Evolutionary conservation across 805 yeast genomes (phyloP).

Genomic region (Candida maris): DNA sequence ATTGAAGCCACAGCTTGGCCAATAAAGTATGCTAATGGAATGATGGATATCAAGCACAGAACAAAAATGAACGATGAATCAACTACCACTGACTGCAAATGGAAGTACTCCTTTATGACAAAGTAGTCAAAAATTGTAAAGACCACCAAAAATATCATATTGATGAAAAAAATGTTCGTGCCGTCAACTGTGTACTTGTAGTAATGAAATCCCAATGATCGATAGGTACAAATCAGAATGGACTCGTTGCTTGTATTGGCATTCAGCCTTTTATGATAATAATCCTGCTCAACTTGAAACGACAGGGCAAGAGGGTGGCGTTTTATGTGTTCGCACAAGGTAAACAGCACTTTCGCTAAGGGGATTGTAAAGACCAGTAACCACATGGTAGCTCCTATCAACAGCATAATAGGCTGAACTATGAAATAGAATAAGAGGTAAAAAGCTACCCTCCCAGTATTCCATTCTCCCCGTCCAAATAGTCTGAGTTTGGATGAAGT

Average conservation of each 20-base stretch:
- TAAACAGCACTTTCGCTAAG: conserved; percentile 75
- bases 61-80: conserved; percentile 65
- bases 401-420: conserved; percentile 60
- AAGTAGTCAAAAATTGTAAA: conserved; percentile 81
- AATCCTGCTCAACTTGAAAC: conserved; percentile 57
- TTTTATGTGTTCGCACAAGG: conserved; percentile 71
- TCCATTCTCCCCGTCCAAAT: conserved; percentile 94
- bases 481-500: conserved; percentile 41
- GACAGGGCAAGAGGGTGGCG: conserved; percentile 89
- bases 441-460: conserved; percentile 73
- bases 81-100: conserved; percentile 43
- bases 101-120: conserved; percentile 46
- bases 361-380: conserved; percentile 85
- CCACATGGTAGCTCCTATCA: conserved; percentile 68
- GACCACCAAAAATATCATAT: conserved; percentile 71
- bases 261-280: conserved; percentile 35
- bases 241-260: conserved; percentile 44
- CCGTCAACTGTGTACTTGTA: conserved; percentile 97
- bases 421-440: conserved; percentile 65
- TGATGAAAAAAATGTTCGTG: conserved; percentile 88
- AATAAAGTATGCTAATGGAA: conserved; percentile 93
- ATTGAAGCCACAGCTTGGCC: conserved; percentile 99
- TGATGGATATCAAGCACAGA: conserved; percentile 75
- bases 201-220: conserved; percentile 89
- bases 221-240: conserved; percentile 81